Evolutionary conservation across 2,329 filamentous ascomycete species (phyloP).

Genomic region (Aspergillus sojae): DNA sequence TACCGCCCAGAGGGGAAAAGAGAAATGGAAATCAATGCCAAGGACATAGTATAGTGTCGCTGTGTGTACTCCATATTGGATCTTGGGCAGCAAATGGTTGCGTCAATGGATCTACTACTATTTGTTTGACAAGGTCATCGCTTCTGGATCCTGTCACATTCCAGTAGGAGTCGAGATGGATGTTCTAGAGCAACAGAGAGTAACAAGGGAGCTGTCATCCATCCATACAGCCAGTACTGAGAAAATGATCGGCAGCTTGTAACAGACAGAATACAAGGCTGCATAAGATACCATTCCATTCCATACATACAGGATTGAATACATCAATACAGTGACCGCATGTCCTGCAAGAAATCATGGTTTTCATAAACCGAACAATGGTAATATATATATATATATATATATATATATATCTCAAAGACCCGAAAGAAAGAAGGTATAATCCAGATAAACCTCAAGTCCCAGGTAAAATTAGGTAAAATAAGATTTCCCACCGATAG

Average conservation of each 20-base stretch:
- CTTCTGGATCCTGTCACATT: neutral
- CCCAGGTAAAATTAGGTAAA: neutral
- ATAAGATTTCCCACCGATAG: neutral
- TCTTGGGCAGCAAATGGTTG: neutral
- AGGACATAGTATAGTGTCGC: neutral
- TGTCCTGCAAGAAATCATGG: neutral
- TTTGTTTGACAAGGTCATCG: neutral
- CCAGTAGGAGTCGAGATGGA: neutral
- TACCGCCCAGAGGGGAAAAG: neutral
- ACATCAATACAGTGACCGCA: neutral
- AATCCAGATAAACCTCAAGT: neutral
- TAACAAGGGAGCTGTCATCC: conserved; percentile 4
- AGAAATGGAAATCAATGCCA: neutral
- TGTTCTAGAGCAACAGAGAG: neutral
- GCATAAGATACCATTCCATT: neutral
- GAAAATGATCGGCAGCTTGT: neutral
- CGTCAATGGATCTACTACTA: neutral
- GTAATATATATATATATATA: conserved; percentile 1
- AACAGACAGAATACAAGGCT: neutral
- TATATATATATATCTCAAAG: too few species aligned
- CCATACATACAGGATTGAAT: neutral
- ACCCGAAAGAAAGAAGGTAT: too few species aligned
- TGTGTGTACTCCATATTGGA: neutral
- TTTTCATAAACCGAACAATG: neutral
- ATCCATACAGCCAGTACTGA: neutral